Evolutionary conservation across 2,329 filamentous ascomycete species (phyloP).

Genomic region (Cordyceps tenuipes): DNA sequence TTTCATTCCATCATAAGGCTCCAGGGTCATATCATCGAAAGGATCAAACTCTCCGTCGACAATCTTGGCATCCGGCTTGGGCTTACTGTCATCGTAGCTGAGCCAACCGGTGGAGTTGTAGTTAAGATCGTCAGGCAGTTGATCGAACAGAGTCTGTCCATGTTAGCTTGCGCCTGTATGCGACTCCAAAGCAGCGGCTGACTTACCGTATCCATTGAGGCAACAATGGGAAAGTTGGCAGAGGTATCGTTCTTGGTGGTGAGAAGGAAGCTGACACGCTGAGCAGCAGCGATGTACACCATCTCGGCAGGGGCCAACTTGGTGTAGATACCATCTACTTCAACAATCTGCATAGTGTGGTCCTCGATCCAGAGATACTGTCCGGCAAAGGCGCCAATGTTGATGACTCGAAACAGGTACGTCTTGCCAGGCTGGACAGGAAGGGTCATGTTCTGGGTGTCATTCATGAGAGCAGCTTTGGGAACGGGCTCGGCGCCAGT

Average conservation of each 20-base stretch:
- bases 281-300: conserved; percentile 60
- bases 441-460: conserved; percentile 53
- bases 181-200: background rate
- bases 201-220: conserved; percentile 59
- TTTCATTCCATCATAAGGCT: conserved; percentile 57
- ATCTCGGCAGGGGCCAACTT: conserved; percentile 50
- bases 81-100: conserved; percentile 42
- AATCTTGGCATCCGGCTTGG: conserved; percentile 39
- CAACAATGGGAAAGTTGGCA: conserved; percentile 59
- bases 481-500: conserved; percentile 59
- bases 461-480: conserved; percentile 61
- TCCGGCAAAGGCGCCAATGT: conserved; percentile 62
- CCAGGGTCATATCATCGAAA: conserved; percentile 65
- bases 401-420: conserved; percentile 64
- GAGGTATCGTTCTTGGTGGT: conserved; percentile 55
- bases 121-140: conserved; percentile 58
- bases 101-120: conserved; percentile 61
- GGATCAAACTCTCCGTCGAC: conserved; percentile 49
- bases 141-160: conserved; percentile 55
- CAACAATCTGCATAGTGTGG: conserved; percentile 60
- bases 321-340: conserved; percentile 65
- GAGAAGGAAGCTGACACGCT: conserved; percentile 55
- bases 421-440: conserved; percentile 58
- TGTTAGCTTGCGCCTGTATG: conserved; percentile 17
- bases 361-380: conserved; percentile 61